Conservation (phyloP, 1,284 basidiomycete species). For the Leccinum ponderosum region DNA sequence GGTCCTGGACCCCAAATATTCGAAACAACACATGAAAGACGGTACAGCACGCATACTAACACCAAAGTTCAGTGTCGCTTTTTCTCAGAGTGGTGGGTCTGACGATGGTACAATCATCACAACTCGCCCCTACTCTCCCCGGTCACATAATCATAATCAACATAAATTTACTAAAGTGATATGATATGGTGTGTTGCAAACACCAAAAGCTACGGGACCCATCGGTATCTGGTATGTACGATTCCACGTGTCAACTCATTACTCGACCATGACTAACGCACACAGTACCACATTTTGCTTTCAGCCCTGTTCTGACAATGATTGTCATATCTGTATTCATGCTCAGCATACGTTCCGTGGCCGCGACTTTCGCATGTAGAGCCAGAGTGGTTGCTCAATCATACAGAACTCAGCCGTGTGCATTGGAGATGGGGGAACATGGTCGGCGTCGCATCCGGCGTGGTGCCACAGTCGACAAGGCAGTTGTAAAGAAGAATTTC, state of each 20-base stretch:
- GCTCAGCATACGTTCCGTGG: slow-evolving; percentile 40
- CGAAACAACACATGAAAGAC: no score
- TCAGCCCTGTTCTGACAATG: slow-evolving; percentile 40
- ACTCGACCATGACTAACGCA: slow-evolving; percentile 42
- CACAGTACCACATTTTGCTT: slow-evolving; percentile 62
- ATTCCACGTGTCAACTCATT: slow-evolving; percentile 7
- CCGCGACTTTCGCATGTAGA: slow-evolving; percentile 38
- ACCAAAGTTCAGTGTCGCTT: not conserved
- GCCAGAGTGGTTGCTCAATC: slow-evolving; percentile 40
- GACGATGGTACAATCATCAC: not conserved
- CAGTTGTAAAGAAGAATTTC: no score
- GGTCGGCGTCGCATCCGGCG: slow-evolving; percentile 28
- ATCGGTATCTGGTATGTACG: not conserved
- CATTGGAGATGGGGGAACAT: slow-evolving; percentile 38
- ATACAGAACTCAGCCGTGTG: slow-evolving; percentile 41
- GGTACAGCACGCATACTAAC: slow-evolving; percentile 1
- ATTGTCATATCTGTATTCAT: slow-evolving; percentile 46
- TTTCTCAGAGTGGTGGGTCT: not conserved
- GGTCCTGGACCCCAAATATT: no score
- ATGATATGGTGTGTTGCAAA: not conserved
- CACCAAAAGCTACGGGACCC: not conserved
- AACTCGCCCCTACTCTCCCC: not conserved
- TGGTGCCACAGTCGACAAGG: no score
- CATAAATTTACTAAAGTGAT: not conserved
- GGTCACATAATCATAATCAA: not conserved